Evolutionary conservation across 2,329 filamentous ascomycete species (phyloP).

Genomic region (Lasiodiplodia sp.): DNA sequence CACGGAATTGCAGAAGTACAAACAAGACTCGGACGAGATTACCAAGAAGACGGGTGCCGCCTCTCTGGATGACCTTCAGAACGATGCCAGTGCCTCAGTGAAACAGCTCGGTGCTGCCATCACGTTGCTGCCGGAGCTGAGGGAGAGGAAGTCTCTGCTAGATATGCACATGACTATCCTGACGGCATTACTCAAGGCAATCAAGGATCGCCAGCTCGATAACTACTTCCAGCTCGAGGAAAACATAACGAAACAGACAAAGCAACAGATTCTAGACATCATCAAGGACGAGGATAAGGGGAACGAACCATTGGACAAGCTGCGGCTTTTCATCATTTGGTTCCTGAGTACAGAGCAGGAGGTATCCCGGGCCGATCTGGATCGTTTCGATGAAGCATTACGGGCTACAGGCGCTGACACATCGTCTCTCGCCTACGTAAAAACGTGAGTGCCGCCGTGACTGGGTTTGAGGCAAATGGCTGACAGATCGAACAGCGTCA

Average conservation of each 20-base stretch:
- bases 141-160: constrained; percentile 88
- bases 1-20: constrained; percentile 90
- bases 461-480: background rate
- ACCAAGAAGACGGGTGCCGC: constrained; percentile 95
- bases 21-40: constrained; percentile 91
- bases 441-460: constrained; percentile 67
- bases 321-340: constrained; percentile 96
- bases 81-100: constrained; percentile 86
- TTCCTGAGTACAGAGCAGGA: constrained; percentile 87
- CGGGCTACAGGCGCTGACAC: constrained; percentile 77
- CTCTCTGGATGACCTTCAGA: constrained; percentile 90
- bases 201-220: constrained; percentile 94
- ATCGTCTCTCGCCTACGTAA: constrained; percentile 82
- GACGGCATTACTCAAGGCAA: constrained; percentile 78
- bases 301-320: constrained; percentile 83
- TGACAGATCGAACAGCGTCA: constrained; percentile 64
- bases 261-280: constrained; percentile 85
- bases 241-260: constrained; percentile 88
- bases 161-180: constrained; percentile 99
- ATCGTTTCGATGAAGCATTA: constrained; percentile 84
- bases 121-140: constrained; percentile 86
- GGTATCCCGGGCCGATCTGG: constrained; percentile 80
- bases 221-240: constrained; percentile 97
- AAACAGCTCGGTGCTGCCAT: constrained; percentile 97
- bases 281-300: constrained; percentile 85